Evolutionary conservation across 192 early-diverging fungal genomes (phyloP).

Genomic region (Backusella mclennaniae): DNA sequence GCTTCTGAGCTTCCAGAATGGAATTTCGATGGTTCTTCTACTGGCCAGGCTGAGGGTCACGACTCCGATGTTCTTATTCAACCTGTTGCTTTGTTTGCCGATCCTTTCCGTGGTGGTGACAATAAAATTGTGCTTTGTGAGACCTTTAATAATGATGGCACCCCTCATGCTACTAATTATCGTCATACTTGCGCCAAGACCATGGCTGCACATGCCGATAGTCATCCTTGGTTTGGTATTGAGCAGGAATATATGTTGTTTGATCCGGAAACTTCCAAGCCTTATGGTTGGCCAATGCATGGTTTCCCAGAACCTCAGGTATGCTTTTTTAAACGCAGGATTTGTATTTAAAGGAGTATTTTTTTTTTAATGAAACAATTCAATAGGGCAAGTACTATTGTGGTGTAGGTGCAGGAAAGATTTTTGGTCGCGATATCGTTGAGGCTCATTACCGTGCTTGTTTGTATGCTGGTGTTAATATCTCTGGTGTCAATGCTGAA

Average conservation of each 20-base stretch:
- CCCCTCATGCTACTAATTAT: conserved; percentile 51
- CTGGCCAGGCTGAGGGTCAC: conserved; percentile 51
- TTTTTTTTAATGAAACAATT: neutral
- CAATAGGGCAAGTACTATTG: conserved; percentile 50
- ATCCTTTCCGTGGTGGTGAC: conserved; percentile 54
- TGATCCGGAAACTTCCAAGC: conserved; percentile 42
- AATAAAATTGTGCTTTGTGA: conserved; percentile 54
- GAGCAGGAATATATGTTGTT: conserved; percentile 58
- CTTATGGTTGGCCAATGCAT: conserved; percentile 55
- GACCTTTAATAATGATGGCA: conserved; percentile 55
- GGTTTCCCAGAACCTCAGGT: conserved; percentile 54
- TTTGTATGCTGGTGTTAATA: conserved; percentile 54
- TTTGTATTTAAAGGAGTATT: neutral
- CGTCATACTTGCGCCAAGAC: conserved; percentile 38
- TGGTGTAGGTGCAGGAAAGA: conserved; percentile 49
- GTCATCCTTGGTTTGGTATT: conserved; percentile 55
- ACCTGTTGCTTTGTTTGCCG: conserved; percentile 46
- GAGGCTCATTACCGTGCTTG: conserved; percentile 59
- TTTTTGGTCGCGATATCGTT: conserved; percentile 56
- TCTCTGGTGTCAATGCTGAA: conserved; percentile 56
- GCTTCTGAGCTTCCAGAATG: conserved; percentile 47
- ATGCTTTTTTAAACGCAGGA: neutral
- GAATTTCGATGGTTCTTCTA: conserved; percentile 59
- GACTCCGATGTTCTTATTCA: conserved; percentile 53
- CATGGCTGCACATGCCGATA: conserved; percentile 40